phyloP scores from a whole-genome alignment of 108 stramenopile species.

The Chaetoceros muelleri region DNA sequence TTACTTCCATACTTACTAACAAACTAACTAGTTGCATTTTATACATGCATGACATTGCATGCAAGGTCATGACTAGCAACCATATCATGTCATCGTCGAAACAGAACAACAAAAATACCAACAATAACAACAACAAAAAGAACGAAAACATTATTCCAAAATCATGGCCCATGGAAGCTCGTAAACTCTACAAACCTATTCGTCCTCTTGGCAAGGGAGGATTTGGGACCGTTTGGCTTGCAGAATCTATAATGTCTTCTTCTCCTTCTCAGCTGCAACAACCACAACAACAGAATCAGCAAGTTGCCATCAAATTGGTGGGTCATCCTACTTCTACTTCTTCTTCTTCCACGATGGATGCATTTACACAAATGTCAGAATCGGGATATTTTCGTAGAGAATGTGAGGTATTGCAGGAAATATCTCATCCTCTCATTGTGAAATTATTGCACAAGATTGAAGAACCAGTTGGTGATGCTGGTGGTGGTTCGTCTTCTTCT shows the following conservation, averaged over 20 bases:
- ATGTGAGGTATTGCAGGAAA: constrained; percentile 33
- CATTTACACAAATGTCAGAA: constrained; percentile 6
- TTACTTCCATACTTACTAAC: no score
- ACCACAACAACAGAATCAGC: background rate
- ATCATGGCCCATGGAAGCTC: constrained; percentile 22
- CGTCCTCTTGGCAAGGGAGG: constrained; percentile 27
- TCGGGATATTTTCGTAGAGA: constrained; percentile 26
- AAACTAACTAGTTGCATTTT: no score
- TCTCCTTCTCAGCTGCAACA: background rate
- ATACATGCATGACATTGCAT: no score
- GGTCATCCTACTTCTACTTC: constrained; percentile 1
- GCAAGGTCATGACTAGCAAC: no score
- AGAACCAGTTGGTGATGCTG: background rate
- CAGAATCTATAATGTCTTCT: constrained; percentile 4
- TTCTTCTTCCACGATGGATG: background rate
- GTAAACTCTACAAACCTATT: constrained; percentile 17
- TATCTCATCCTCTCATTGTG: constrained; percentile 56
- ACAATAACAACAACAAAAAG: no score
- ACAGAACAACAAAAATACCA: no score
- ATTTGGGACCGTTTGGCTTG: constrained; percentile 30
- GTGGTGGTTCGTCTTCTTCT: no score
- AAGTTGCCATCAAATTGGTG: constrained; percentile 33
- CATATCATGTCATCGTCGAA: no score
- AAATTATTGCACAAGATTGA: constrained; percentile 31
- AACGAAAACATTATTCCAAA: no score